phyloP scores from a whole-genome alignment of 177 flowering plant genomes.

The Tripterygium wilfordii region DNA sequence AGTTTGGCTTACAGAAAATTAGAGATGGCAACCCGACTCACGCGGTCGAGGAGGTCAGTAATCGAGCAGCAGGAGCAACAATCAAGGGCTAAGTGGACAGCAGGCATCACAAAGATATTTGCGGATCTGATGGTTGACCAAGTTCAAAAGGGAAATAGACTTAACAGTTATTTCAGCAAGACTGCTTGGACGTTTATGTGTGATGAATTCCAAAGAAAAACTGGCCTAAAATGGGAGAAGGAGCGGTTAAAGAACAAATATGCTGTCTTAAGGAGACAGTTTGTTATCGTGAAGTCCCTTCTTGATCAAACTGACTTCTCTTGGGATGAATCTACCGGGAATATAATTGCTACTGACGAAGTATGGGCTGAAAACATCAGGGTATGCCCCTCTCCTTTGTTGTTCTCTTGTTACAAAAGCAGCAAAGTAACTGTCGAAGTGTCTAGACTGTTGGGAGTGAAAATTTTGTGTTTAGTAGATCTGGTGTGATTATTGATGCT shows the following conservation, averaged over 20 bases:
- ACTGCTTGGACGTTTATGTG: conserved; percentile 48
- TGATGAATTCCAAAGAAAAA: conserved; percentile 35
- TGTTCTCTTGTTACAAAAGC: no score
- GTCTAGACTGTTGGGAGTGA: no score
- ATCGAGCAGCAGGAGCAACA: conserved; percentile 31
- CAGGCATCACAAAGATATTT: conserved; percentile 35
- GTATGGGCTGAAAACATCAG: conserved; percentile 39
- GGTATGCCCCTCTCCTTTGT: conserved; percentile 23
- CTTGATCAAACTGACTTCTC: conserved; percentile 35
- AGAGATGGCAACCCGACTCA: conserved; percentile 38
- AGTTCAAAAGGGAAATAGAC: conserved; percentile 38
- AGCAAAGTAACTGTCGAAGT: no score
- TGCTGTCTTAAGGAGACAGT: conserved; percentile 39
- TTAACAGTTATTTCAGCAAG: conserved; percentile 34
- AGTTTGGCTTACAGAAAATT: background rate
- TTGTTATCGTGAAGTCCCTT: conserved; percentile 25
- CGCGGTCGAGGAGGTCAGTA: conserved; percentile 20
- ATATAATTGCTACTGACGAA: conserved; percentile 30
- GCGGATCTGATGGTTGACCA: conserved; percentile 50
- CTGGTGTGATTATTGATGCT: no score
- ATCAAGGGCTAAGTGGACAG: conserved; percentile 58
- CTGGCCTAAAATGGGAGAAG: conserved; percentile 53
- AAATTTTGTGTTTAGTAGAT: no score
- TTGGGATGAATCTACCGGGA: conserved; percentile 40
- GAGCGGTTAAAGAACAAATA: conserved; percentile 53